Evolutionary conservation across 1,284 basidiomycete genomes (phyloP), one percentile per base, ranked within the genome.

Genomic region (Fistulinella cinereoalba): DNA sequence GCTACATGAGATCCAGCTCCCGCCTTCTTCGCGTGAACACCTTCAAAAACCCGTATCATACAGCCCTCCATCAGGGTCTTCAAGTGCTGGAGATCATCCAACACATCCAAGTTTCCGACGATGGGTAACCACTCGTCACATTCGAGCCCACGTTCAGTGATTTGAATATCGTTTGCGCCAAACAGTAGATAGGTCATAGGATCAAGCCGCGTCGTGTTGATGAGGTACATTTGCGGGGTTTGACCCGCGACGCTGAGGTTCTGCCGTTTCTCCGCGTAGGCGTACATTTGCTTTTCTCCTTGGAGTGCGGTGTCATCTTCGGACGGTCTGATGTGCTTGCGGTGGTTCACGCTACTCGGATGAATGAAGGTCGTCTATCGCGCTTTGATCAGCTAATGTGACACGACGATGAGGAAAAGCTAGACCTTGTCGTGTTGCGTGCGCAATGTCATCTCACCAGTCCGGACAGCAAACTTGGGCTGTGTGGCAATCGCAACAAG

Each of bases 121-220:
- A 97, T 80, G 10, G 92, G 92, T 19, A 97, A 72, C 95, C 95
- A 98, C 37, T 81, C 81, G 61, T 98, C 95, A 63, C 92, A 95
- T 61, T 89, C 84, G 24, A 94, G 67, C 3, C 90, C 89, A 15
- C 79, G 75, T 36, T 80, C 75, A 1, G 78, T 80, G 37, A 85
- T 78, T 47, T 80, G 70, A 34, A 94, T 77, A 46, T 86, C 78
- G 65, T 90, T 84, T 1, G 93, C 92, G 12, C 95, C 95, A 56
- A 98, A 97, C 10, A 98, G 76, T 70, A 97, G 81, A 65, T 94
- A 97, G 1, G 88, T 88, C 74, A 97, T 76, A 9, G 90, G 89
- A 66, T 97, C 94, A 27, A 97, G 71, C 28, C 87, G 83, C 2
- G 92, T 93, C n/a, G 88, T 91, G 23, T 77, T 82, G 38, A 94